Conservation (phyloP, 2,329 filamentous ascomycete genomes). For the Thielaviopsis euricoi region DNA sequence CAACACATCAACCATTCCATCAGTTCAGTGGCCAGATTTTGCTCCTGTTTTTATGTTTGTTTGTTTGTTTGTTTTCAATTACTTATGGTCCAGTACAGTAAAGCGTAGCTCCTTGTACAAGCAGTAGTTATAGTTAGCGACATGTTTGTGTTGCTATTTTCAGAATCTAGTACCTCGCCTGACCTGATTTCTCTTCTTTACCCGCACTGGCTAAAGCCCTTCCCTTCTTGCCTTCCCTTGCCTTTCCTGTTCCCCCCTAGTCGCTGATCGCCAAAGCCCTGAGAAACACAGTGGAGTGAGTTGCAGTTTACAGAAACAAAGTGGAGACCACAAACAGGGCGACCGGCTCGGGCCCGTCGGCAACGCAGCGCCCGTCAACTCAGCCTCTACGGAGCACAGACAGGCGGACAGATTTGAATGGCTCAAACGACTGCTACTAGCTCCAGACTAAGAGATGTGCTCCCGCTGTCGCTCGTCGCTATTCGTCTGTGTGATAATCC, state of each 20-base stretch:
- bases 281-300: not conserved
- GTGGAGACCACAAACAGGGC: not conserved
- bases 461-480: no score
- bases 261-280: not conserved
- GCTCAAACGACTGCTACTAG: no score
- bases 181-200: no score
- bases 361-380: not conserved
- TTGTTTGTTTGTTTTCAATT: not conserved
- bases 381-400: not conserved
- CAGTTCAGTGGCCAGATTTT: not conserved
- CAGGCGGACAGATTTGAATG: not conserved
- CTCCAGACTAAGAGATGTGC: no score
- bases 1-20: not conserved
- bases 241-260: no score
- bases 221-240: no score
- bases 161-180: not conserved
- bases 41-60: no score
- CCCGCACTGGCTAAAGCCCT: no score
- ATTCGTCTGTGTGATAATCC: not conserved
- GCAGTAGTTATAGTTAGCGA: no score
- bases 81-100: no score
- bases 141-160: not conserved
- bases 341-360: not conserved
- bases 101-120: no score
- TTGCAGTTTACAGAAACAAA: not conserved